Evolutionary conservation across 768 basidiomycete species (phyloP).

Genomic region (Lentinula detonsa): DNA sequence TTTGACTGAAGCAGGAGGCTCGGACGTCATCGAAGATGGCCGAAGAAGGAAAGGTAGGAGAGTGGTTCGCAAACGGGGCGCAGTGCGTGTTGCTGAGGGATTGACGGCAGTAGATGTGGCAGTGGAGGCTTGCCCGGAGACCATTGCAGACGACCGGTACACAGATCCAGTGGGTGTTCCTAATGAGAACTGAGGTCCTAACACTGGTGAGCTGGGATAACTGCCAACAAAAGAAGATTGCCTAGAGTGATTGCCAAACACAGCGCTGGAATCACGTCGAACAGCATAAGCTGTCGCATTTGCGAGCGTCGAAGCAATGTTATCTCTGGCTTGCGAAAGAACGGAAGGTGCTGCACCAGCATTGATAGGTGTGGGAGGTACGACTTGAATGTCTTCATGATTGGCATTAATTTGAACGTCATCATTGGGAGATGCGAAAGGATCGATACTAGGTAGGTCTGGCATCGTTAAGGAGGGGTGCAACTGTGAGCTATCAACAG

Average conservation of each 20-base stretch:
- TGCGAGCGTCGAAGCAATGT: not conserved
- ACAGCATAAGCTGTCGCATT: conserved; percentile 5
- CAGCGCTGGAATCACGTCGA: not conserved
- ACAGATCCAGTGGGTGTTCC: not conserved
- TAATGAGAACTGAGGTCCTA: not conserved
- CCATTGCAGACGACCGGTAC: not conserved
- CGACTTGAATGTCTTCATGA: not conserved
- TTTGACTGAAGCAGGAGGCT: not conserved
- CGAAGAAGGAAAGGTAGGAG: conserved; percentile 2
- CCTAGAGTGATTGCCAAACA: not conserved
- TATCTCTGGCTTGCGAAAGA: not conserved
- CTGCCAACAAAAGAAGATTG: not conserved
- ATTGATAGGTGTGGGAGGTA: not conserved
- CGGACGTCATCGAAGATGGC: not conserved
- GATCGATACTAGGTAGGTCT: not conserved
- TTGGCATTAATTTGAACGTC: not conserved
- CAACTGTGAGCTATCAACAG: not conserved
- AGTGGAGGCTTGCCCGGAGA: not conserved
- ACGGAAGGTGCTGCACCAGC: not conserved
- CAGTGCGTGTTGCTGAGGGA: not conserved
- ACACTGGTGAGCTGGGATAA: not conserved
- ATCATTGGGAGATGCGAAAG: not conserved
- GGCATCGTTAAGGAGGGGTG: not conserved
- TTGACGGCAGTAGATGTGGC: not conserved
- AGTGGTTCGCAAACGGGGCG: not conserved